A percentile compares a stretch with the other conserved stretches of the same genome.
These are phyloP conservation scores for Pilasporangium apinafurcum DNA, from an alignment of 352 stramenopile genomes.

Conservation along the genomic window DNA sequence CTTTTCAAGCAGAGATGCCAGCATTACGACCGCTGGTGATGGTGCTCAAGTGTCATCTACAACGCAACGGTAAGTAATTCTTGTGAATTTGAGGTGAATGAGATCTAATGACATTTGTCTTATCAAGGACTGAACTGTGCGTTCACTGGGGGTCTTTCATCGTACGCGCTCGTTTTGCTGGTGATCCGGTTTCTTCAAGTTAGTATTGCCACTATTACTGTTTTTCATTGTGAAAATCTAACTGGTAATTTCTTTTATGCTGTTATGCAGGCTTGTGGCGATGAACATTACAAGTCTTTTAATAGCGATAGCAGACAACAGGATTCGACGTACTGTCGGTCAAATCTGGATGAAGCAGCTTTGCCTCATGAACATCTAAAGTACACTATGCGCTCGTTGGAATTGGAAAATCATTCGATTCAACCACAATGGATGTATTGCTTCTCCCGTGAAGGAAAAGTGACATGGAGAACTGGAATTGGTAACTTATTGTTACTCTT, in stretches of 20 bases:
- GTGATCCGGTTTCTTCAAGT: conserved; percentile 92
- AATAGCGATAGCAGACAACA: conserved; percentile 8
- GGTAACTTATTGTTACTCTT: conserved; percentile 71
- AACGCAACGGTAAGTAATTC: conserved; percentile 34
- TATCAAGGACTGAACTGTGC: conserved; percentile 87
- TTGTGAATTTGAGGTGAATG: neutral
- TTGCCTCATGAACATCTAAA: neutral
- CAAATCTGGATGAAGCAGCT: no score
- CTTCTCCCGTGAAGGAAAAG: conserved; percentile 52
- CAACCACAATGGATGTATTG: conserved; percentile 50
- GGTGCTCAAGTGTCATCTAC: conserved; percentile 89
- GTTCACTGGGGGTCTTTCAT: conserved; percentile 95
- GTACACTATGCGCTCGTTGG: no score
- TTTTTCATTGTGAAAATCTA: neutral
- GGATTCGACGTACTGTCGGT: no score
- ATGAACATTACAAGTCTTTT: conserved; percentile 55
- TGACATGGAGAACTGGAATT: conserved; percentile 67
- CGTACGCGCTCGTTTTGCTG: conserved; percentile 94
- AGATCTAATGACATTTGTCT: neutral
- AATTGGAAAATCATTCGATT: conserved; percentile 1
- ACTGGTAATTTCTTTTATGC: neutral
- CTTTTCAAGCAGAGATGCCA: conserved; percentile 87
- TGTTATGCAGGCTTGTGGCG: conserved; percentile 52
- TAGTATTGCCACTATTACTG: neutral
- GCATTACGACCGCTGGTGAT: conserved; percentile 92